Evolutionary conservation across 1,284 basidiomycete species (phyloP), one percentile per base, ranked within the genome.

Genomic region (Tremellales sp.): DNA sequence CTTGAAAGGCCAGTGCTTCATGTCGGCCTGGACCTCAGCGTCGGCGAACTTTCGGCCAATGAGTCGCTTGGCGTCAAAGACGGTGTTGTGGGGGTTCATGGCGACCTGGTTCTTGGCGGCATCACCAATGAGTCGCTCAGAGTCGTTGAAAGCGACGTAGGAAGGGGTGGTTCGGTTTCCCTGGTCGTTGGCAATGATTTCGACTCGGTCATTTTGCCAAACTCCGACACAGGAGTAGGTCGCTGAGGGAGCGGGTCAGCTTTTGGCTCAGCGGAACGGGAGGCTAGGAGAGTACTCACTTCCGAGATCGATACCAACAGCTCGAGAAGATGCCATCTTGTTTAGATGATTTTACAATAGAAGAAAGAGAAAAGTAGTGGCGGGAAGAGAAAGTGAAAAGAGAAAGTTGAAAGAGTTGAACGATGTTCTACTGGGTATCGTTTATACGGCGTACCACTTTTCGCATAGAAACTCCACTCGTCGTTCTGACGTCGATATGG

Each of bases 171-270:
- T 96, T 54, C 91, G 86, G 81, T 96, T 96, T 74, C 92, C 91
- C 81, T 94, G 92, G 80, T 96, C 92, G 77, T 94, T 92, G 78
- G 89, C 87, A 73, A 91, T 92, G 79, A 94, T 94, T 79, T 97
- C 93, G 61, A 97, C 93, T 70, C 92, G 89, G 81, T 97, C 92
- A 66, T 96, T 91, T 79, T 92, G 88, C 92, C 92, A 97, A 61
- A 96, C 91, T 81, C 87, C 92, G 65, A 93, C 85, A 72, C 84
- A 86, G 17, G 85, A 86, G 75, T 77, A 78, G 60, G 77, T 78
- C 26, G 89, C 92, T 68, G 89, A 89, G 66, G 89, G 80, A 80
- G 89, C 87, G 37, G 29, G 17, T 37, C 44, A 33, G 24, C 19
- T 36, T 22, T 24, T 43, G 33, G 2, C 22, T 17, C 36, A 24